Base-by-base conservation (phyloP, 768 basidiomycete genomes). In the Podaxis mareebaensis region DNA sequence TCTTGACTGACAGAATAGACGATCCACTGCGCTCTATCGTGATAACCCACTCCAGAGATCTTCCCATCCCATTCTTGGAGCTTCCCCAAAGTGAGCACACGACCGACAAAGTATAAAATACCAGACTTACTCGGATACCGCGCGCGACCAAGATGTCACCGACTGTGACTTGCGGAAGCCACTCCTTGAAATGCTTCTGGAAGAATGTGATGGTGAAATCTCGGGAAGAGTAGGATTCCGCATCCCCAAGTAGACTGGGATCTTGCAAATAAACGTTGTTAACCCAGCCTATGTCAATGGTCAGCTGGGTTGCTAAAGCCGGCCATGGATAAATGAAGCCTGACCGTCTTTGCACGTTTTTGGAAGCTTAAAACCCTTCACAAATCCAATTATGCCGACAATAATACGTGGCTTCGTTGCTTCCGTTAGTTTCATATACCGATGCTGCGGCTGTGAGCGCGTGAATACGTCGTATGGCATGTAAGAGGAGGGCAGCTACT, bases 101-200 rank as follows among this genome's bases (percentile, higher is more conserved):
- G 36, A 15, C 6, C 22, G 44, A 55, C 8, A 33, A 33, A 33
- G 8, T 33, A 33, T 22, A 62, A 15, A 24, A 52, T 33, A 24
- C 1, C 4, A 44, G 7, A 4, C 61, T 28, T 30, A 57, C 61
- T 22, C 30, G 48, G 20, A 63, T 26, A 15, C 40, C 22, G 10
- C 22, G 61, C 7, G 51, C 15, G 20, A 63, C 30, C 15, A 63
- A 22, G 22, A 63, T 63, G 22, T 63, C 61, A 39, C 55, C 55
- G 4, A 6, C 22, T 11, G 17, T 40, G n/a, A 30, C 48, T 15
- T 52, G 54, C 28, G 61, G 61, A 8, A 63, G 28, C 61, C 61
- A 63, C 22, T 63, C 61, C 61, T 51, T 38, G 28, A 49, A 51
- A 5, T 40, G 22, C n/a, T 51, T 57, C 5, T 56, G 53, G 24